Evolutionary conservation across 352 stramenopile species (phyloP).

Genomic region (Phytophthora quininea): DNA sequence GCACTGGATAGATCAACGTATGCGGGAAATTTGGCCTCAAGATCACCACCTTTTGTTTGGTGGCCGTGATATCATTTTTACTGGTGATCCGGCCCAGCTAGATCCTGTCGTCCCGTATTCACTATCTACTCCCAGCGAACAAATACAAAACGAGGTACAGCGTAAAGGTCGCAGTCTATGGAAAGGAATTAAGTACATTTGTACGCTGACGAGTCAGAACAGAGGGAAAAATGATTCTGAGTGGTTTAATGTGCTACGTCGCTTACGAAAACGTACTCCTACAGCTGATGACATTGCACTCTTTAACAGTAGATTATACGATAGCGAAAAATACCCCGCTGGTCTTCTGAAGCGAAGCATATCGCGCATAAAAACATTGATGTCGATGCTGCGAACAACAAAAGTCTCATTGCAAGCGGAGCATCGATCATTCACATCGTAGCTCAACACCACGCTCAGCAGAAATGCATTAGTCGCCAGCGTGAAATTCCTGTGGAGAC

Average conservation of each 20-base stretch:
- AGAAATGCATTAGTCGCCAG: neutral
- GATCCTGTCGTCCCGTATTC: neutral
- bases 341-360: neutral
- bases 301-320: neutral
- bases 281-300: neutral
- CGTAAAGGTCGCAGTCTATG: neutral
- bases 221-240: neutral
- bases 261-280: neutral
- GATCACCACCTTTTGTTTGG: neutral
- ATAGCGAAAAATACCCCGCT: neutral
- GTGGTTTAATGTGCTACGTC: neutral
- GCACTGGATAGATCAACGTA: neutral
- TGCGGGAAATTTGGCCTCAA: neutral
- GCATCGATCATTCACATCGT: neutral
- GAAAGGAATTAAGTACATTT: neutral
- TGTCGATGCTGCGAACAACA: neutral
- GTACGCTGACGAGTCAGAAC: neutral
- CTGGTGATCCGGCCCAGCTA: neutral
- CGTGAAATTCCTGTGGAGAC: neutral
- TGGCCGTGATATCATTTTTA: neutral
- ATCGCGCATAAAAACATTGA: neutral
- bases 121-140: neutral
- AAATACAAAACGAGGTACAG: neutral
- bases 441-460: neutral
- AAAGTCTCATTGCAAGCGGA: neutral